Base-by-base conservation (phyloP, 2,329 filamentous ascomycete species). In the Phaeosphaeriaceae sp. region DNA sequence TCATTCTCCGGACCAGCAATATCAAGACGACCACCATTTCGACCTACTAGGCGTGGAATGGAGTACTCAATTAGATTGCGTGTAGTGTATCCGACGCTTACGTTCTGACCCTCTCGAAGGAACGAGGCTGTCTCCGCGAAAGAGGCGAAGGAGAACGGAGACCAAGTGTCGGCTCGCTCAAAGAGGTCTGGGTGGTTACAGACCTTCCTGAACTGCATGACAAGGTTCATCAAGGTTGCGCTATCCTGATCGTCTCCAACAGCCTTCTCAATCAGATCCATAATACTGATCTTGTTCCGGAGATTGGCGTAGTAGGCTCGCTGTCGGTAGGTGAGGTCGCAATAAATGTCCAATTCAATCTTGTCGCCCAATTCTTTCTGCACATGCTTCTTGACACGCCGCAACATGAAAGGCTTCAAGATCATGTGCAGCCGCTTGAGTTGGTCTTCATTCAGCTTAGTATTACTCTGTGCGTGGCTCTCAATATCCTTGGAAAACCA, bases 151-250 rank as follows among this genome's bases (percentile, higher is more conserved):
- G 90, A 88, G 64, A 93, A 87, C 0, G 94, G 91, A 7, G 92
- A 96, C 18, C 84, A 87, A 7, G 91, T 96, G 53, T 97, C 93
- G 8, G 93, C 92, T 37, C 94, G 88, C 74, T 99, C 92, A 63
- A 99, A 99, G 28, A 99, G 77, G 75, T 99, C 94, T 0, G 94
- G 94, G 71, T 99, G 94, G 69, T 99, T 99, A 79, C 94, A 99
- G 48, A 99, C 94, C 77, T 99, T 99, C 64, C 94, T 86, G 83
- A 99, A 99, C 76, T 99, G 94, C 94, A 99, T 99, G 56, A 99
- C 94, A 58, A 99, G 81, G 74, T 99, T 99, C 94, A 99, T 97
- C 66, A 99, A 77, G 1, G 93, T 97, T 33, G 93, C 92, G 29
- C 90, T 96, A 70, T 97, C 94, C 64, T 93, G 87, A 41, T 97